phyloP scores from a whole-genome alignment of 257 asterid species.

The Rauvolfia tetraphylla region DNA sequence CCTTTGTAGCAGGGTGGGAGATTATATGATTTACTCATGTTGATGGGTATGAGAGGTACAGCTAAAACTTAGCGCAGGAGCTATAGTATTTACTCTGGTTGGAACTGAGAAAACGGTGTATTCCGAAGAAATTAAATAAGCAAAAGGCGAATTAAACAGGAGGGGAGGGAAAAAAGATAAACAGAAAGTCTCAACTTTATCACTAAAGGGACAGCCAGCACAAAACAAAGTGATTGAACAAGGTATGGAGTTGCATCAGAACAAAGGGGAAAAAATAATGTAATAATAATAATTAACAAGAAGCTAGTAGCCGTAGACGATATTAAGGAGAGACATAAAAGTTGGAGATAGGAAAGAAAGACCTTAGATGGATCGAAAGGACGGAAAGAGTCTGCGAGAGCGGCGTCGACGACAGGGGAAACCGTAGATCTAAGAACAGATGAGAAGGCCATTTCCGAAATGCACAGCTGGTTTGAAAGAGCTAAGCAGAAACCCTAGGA shows the following conservation, averaged over 20 bases:
- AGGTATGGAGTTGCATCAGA: background rate
- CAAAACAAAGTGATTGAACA: background rate
- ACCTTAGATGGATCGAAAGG: slow-evolving; percentile 42
- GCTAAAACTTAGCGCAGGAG: background rate
- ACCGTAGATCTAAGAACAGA: slow-evolving; percentile 53
- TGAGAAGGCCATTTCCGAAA: slow-evolving; percentile 50
- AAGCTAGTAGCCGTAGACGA: background rate
- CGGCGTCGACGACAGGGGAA: slow-evolving; percentile 38
- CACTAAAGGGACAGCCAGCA: background rate
- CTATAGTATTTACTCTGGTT: background rate
- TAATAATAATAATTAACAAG: background rate
- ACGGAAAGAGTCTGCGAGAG: background rate
- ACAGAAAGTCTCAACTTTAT: too few relatives aligned
- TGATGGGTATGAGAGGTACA: background rate
- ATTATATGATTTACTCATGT: too few relatives aligned
- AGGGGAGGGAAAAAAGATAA: background rate
- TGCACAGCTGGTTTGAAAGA: background rate
- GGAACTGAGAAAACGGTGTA: background rate
- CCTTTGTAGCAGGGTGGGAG: background rate
- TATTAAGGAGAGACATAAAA: background rate
- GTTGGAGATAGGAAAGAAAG: background rate
- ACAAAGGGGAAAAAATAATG: background rate
- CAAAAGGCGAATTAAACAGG: too few relatives aligned
- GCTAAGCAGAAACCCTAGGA: slow-evolving; percentile 10
- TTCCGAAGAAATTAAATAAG: too few relatives aligned